phyloP scores from a whole-genome alignment of 1,139 yeast genomes.

The Candida freyschussii region DNA sequence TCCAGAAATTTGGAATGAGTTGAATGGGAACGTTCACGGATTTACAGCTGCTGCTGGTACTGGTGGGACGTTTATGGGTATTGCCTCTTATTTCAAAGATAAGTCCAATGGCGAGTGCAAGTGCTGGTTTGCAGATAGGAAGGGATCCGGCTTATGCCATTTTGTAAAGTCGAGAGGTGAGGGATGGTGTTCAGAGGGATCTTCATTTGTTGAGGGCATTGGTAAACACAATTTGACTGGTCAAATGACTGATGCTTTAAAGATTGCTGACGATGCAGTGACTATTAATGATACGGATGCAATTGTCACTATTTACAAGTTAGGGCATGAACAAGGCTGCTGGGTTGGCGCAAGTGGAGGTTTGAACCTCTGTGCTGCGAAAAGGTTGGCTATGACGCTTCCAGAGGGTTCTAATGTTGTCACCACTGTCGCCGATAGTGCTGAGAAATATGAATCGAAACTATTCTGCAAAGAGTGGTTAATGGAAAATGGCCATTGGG shows the following conservation, averaged over 20 bases:
- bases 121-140: slow-evolving; percentile 20
- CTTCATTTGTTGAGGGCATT: slow-evolving; percentile 23
- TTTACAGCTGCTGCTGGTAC: slow-evolving; percentile 22
- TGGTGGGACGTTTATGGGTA: slow-evolving; percentile 22
- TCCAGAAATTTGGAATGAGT: slow-evolving; percentile 23
- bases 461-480: slow-evolving; percentile 18
- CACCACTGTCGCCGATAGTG: slow-evolving; percentile 22
- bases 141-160: slow-evolving; percentile 22
- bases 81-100: slow-evolving; percentile 15
- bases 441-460: slow-evolving; percentile 21
- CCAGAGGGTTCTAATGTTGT: slow-evolving; percentile 24
- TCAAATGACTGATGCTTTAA: slow-evolving; percentile 17
- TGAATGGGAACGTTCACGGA: slow-evolving; percentile 21
- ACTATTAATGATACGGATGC: slow-evolving; percentile 18
- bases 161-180: slow-evolving; percentile 17
- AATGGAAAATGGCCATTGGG: slow-evolving; percentile 19
- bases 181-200: slow-evolving; percentile 21
- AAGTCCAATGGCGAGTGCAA: slow-evolving; percentile 9
- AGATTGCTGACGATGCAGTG: slow-evolving; percentile 15
- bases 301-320: slow-evolving; percentile 14
- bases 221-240: slow-evolving; percentile 22
- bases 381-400: slow-evolving; percentile 15
- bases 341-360: slow-evolving; percentile 23
- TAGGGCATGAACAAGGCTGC: slow-evolving; percentile 18
- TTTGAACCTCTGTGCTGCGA: slow-evolving; percentile 21